Percentiles rank a stretch among this genome's conserved stretches.
Evolutionary conservation across 1,139 yeast species (phyloP).

Genomic region (Kurtzmaniella quercitrusa): DNA sequence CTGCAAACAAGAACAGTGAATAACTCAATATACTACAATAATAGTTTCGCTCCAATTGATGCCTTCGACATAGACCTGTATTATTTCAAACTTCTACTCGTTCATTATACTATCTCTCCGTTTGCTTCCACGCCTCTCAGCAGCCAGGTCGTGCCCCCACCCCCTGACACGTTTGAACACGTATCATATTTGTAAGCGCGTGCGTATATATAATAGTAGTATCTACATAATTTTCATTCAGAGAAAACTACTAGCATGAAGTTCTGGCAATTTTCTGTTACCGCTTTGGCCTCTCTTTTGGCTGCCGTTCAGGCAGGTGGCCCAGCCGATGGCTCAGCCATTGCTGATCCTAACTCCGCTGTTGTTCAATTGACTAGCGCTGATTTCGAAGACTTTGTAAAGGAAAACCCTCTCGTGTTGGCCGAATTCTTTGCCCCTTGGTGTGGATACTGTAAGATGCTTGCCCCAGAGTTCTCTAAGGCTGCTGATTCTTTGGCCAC

Average conservation of each 20-base stretch:
- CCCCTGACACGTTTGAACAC: not conserved
- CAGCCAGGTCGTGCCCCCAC: not conserved
- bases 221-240: not conserved
- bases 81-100: too few species aligned
- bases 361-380: slow-evolving; percentile 73
- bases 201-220: not conserved
- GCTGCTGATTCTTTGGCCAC: slow-evolving; percentile 77
- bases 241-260: slow-evolving; percentile 22
- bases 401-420: slow-evolving; percentile 72
- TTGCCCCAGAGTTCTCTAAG: slow-evolving; percentile 84
- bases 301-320: slow-evolving; percentile 40
- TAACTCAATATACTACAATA: too few species aligned
- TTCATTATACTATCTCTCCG: not conserved
- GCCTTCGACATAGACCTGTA: too few species aligned
- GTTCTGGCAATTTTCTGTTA: slow-evolving; percentile 38
- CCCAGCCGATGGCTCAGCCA: slow-evolving; percentile 53
- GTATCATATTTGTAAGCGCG: slow-evolving; percentile 1
- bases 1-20: too few species aligned
- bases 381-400: slow-evolving; percentile 59
- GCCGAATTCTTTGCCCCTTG: slow-evolving; percentile 98
- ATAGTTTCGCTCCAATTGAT: too few species aligned
- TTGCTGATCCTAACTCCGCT: slow-evolving; percentile 79
- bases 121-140: not conserved
- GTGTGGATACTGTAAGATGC: slow-evolving; percentile 97
- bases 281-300: slow-evolving; percentile 35